Base-by-base conservation (phyloP, 768 basidiomycete species). In the Leccinum rimulosum region DNA sequence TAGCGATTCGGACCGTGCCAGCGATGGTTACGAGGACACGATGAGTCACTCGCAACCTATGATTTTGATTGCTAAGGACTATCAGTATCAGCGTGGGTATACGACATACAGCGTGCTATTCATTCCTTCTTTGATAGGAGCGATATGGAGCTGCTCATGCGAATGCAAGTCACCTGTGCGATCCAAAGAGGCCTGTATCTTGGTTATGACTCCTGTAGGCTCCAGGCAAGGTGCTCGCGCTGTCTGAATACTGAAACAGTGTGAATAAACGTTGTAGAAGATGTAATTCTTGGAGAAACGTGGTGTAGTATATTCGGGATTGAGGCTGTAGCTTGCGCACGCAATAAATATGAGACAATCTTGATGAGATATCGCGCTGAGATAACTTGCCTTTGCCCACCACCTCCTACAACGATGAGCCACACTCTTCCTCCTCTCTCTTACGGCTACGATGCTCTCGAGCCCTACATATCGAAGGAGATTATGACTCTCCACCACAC, bases 401-500 rank as follows among this genome's bases (percentile, higher is more conserved):
- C 60, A 50, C 22, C 9, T 17, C 10, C 25, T 27, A 52, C 60
- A 53, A 80, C 77, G 72, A 68, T 82, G 55, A 33, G 58, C 22
- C 76, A 86, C 80, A 79, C 76, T 49, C 84, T 94, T 36, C 91
- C 91, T 25, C 76, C 80, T 61, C 85, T 93, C 33, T 85, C 87
- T 6, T 95, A 93, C 73, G 68, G 78, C 6, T 95, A 95, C 78
- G 77, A 95, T 80, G 95, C 85, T 54, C 91, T 98, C 70, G 91
- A 95, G 80, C 95, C 95, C n/a, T 87, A 85, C 78, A 96, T 98
- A 79, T 90, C 85, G 36, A 71, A 80, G 71, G 84, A 95, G 78
- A 98, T 97, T 77, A 98, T 96, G 95, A 83, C 79, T 57, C 89
- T 96, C 53, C 95, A 98, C 77, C 95, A 98, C 80, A 85, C 80